phyloP scores from a whole-genome alignment of 768 basidiomycete genomes.

The Amylocystis lapponica region DNA sequence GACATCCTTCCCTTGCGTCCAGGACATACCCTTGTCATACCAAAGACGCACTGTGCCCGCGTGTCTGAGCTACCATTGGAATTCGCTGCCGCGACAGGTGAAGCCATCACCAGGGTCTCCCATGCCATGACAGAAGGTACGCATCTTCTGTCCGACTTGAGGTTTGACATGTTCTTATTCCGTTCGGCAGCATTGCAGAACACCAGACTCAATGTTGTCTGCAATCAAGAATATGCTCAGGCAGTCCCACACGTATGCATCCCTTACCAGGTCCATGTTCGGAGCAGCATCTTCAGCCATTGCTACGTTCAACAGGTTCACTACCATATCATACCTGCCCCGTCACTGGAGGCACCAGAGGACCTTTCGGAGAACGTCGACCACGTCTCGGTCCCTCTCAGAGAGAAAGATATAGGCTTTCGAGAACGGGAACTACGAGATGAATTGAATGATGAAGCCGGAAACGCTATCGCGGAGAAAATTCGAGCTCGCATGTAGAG shows the following conservation, averaged over 20 bases:
- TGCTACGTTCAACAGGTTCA: conserved; percentile 45
- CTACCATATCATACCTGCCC: conserved; percentile 74
- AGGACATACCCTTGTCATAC: conserved; percentile 68
- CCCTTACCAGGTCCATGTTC: background rate
- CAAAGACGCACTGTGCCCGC: conserved; percentile 55
- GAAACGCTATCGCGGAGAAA: conserved; percentile 34
- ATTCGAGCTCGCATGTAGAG: conserved; percentile 34
- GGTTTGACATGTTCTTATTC: background rate
- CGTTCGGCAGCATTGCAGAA: conserved; percentile 60
- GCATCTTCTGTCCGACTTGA: conserved; percentile 7
- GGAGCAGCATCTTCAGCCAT: background rate
- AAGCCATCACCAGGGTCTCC: conserved; percentile 55
- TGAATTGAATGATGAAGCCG: conserved; percentile 58
- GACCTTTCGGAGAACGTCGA: conserved; percentile 4
- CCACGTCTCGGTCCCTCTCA: conserved; percentile 26
- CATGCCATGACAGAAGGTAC: conserved; percentile 57
- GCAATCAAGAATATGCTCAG: conserved; percentile 79
- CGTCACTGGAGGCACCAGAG: conserved; percentile 19
- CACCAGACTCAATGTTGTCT: conserved; percentile 68
- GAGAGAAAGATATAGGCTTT: conserved; percentile 51
- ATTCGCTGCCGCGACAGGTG: conserved; percentile 52
- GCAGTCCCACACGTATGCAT: conserved; percentile 65
- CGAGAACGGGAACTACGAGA: conserved; percentile 52
- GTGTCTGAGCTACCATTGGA: conserved; percentile 62
- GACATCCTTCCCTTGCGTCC: conserved; percentile 64